Base-by-base conservation (phyloP, 1,284 basidiomycete species). In the Ustilago cynodontis region DNA sequence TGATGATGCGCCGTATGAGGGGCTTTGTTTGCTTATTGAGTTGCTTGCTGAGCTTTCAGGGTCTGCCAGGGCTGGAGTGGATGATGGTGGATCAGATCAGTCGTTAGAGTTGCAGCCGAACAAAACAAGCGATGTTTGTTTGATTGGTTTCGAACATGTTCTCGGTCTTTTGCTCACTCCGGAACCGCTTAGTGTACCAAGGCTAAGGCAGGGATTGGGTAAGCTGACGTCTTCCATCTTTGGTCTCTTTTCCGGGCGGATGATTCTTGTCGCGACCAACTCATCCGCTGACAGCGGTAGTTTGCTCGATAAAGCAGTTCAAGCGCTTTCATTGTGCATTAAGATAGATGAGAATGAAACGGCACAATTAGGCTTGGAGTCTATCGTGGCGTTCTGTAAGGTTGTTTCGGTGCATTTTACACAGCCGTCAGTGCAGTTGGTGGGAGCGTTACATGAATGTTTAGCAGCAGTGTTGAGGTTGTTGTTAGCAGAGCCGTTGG, bases 1-100 rank as follows among this genome's bases (percentile, higher is more conserved):
- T 26, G 80, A 81, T 29, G 78, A 81, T 22, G 61, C 64, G 29
- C 80, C 80, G 22, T 81, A 72, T 58, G 80, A 81, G 47, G 80
- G 78, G 0, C 39, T 81, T 16, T 71, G 71, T 43, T 45, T 81
- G 33, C 45, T 75, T 3, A 45, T 77, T 20, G 80, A 81, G 61
- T 50, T 73, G 18, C 59, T 82, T 2, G 43, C 24, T 13, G 80
- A 78, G 59, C 43, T 80, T 13, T 56, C 71, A 0, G 71, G 74
- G 0, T 67, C 68, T 18, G 61, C 68, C 9, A 47, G 66, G 1
- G 70, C 73, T 1, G 75, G 74, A 1, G 64, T 70, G 2, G 78
- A 81, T 45, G 74, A 74, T 41, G 68, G 62, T 3, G 68, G 73
- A 0, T 58, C 51, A 26, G 61, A 65, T 4, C 52, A 54, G 50